Evolutionary conservation across 2,329 filamentous ascomycete genomes (phyloP), one percentile per base, ranked within the genome.

Genomic region (Alternaria ethzedia): DNA sequence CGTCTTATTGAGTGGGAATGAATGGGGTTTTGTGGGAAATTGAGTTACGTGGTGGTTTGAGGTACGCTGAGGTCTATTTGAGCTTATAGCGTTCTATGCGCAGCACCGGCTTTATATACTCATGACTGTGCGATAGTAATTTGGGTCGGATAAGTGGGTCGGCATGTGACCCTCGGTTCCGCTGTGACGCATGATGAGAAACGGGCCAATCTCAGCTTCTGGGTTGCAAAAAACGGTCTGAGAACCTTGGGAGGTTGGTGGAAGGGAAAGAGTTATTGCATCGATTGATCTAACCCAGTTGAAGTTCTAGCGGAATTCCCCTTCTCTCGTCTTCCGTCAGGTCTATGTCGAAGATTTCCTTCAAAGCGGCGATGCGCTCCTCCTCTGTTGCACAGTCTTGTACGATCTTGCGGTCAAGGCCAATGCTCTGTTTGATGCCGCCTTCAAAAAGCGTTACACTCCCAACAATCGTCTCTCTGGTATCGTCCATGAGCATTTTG

Each of bases 161-260:
- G n/a, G n/a, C n/a, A n/a, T n/a, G n/a, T n/a, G n/a, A n/a, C n/a
- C n/a, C n/a, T n/a, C n/a, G n/a, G n/a, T n/a, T n/a, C n/a, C n/a
- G n/a, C n/a, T n/a, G n/a, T n/a, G n/a, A n/a, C n/a, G n/a, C n/a
- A n/a, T n/a, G n/a, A n/a, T n/a, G n/a, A n/a, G n/a, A n/a, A n/a
- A n/a, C n/a, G n/a, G n/a, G n/a, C n/a, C n/a, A n/a, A n/a, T n/a
- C n/a, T n/a, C n/a, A n/a, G n/a, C n/a, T n/a, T n/a, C n/a, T n/a
- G n/a, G n/a, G n/a, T n/a, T n/a, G n/a, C n/a, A n/a, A n/a, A n/a
- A n/a, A n/a, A n/a, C n/a, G n/a, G n/a, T n/a, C n/a, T n/a, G 87
- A 88, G 68, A 93, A 92, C 73, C 75, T 94, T 20, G 78, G 86
- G 78, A 81, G 85, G 13, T 92, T 89, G 85, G 67, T 88, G 54